phyloP scores from a whole-genome alignment of 345 rosid species.

The Zanthoxylum bungeanum region DNA sequence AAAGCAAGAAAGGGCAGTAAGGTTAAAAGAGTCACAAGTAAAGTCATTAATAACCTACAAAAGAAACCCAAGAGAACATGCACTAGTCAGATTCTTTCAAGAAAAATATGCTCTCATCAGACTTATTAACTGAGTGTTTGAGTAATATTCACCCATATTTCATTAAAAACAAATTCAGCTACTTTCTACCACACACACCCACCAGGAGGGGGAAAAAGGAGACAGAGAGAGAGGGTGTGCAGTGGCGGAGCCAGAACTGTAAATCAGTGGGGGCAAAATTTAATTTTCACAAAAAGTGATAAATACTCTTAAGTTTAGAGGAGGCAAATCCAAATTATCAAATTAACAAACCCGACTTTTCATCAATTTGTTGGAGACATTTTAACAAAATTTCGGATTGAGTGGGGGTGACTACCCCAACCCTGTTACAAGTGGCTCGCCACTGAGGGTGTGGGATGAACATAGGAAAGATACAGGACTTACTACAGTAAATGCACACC shows the following conservation, averaged over 20 bases:
- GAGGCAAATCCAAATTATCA: too few species aligned
- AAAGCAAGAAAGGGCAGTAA: neutral
- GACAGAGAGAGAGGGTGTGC: neutral
- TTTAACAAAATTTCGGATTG: neutral
- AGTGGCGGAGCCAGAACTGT: too few species aligned
- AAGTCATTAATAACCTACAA: neutral
- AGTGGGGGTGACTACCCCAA: neutral
- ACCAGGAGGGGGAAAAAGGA: neutral
- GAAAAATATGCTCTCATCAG: neutral
- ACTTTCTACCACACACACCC: neutral
- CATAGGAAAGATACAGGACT: neutral
- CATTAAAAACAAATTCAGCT: neutral
- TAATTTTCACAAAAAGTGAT: too few species aligned
- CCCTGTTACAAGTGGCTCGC: too few species aligned
- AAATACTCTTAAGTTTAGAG: too few species aligned
- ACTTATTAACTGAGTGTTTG: neutral
- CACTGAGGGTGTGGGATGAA: too few species aligned
- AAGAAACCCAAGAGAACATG: neutral
- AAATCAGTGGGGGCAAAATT: too few species aligned
- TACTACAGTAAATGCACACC: neutral
- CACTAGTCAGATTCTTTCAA: neutral
- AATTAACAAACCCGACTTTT: too few species aligned
- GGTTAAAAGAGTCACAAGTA: neutral
- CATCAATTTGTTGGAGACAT: too few species aligned
- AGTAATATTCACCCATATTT: neutral